These are phyloP conservation scores for Pterocarpus macrocarpus DNA, from an alignment of 306 rosid species.

Conservation along the genomic window DNA sequence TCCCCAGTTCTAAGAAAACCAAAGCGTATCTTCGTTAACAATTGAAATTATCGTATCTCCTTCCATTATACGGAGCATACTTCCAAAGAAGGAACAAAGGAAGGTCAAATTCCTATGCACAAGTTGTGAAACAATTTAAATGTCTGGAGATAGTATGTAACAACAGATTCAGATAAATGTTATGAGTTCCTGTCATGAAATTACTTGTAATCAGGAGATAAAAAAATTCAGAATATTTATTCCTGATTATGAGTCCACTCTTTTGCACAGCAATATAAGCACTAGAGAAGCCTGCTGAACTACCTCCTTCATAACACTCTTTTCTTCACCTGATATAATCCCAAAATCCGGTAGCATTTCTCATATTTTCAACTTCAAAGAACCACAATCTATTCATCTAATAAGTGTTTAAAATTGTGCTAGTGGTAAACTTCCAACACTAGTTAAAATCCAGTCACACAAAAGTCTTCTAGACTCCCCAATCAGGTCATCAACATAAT, in stretches of 20 bases:
- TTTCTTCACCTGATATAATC: constrained; percentile 4
- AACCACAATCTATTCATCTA: neutral
- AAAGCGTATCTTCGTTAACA: constrained; percentile 7
- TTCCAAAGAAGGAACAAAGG: neutral
- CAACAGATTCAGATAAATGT: neutral
- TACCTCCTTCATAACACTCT: constrained; percentile 4
- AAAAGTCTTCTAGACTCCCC: constrained; percentile 9
- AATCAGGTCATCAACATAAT: neutral
- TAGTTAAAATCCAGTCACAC: neutral
- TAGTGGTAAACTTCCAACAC: neutral
- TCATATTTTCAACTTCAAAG: constrained; percentile 21
- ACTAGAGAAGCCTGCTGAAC: neutral
- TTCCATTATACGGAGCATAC: constrained; percentile 12
- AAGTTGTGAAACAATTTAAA: constrained; percentile 33
- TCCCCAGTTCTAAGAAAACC: neutral
- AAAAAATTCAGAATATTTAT: neutral
- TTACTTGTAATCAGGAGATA: neutral
- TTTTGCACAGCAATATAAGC: neutral
- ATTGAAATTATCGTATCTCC: neutral
- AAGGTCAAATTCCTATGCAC: neutral
- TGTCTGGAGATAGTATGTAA: neutral
- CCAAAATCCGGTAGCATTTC: neutral
- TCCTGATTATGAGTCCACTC: neutral
- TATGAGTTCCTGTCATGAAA: neutral
- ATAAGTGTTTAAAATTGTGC: neutral